phyloP scores from a whole-genome alignment of 345 rosid genomes.

The Lumnitzera racemosa region DNA sequence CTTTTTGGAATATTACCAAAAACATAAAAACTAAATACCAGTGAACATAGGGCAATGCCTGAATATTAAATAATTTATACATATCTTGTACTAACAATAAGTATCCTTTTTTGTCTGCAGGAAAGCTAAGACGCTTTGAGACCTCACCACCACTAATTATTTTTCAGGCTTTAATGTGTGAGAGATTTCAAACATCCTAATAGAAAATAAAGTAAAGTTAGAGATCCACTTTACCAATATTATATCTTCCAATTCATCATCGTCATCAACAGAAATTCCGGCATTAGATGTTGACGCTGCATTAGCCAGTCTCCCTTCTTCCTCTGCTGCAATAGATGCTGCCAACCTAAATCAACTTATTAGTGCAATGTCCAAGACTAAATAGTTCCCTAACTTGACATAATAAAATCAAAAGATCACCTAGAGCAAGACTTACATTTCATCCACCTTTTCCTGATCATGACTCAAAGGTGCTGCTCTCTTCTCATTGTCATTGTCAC shows the following conservation, averaged over 20 bases:
- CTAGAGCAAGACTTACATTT: conserved; percentile 45
- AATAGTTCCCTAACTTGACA: conserved; percentile 6
- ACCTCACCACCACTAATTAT: too few species aligned
- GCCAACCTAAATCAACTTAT: conserved; percentile 50
- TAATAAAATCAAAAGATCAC: background rate
- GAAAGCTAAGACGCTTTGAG: too few species aligned
- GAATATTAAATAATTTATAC: too few species aligned
- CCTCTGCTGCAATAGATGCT: conserved; percentile 60
- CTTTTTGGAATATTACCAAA: background rate
- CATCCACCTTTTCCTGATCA: conserved; percentile 52
- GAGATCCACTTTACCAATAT: conserved; percentile 11
- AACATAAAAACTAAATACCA: background rate
- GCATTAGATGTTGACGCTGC: background rate
- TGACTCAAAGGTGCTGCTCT: conserved; percentile 14
- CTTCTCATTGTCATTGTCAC: conserved; percentile 14
- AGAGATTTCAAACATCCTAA: background rate
- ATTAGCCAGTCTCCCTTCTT: conserved; percentile 20
- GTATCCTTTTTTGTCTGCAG: too few species aligned
- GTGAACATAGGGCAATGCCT: too few species aligned
- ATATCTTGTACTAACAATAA: too few species aligned
- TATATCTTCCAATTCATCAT: conserved; percentile 28
- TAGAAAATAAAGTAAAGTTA: background rate
- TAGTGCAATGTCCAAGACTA: conserved; percentile 2
- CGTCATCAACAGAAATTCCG: conserved; percentile 31
- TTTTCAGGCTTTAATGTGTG: too few species aligned